Evolutionary conservation across 108 stramenopile species (phyloP), one percentile per base, ranked within the genome.

Genomic region (Pinguiococcus pyrenoidosus): DNA sequence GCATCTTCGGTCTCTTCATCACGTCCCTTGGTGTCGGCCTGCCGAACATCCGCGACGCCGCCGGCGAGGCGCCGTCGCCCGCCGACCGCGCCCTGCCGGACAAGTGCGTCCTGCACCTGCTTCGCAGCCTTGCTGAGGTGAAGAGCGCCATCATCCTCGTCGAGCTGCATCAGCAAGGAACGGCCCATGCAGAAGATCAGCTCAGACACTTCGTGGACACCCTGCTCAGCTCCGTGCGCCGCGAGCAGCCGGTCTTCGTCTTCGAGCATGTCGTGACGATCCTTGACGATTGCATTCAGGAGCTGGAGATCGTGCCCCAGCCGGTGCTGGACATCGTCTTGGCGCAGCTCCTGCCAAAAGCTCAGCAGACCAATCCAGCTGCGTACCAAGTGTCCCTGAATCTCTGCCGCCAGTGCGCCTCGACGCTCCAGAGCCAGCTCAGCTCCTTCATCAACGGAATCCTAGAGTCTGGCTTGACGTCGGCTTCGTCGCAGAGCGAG

Each of bases 111-210:
- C 35, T 20, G 9, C 36, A 63, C 35, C 22, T 69, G 43, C 36
- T 69, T 3, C 24, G 60, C 17, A 38, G 27, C 16, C 36, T 69
- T 28, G 49, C 64, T 7, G 44, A 32, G 7, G 49, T 59, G 13
- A 65, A 69, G 36, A 66, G 64, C 20, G 61, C 59, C 45, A 28
- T 60, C 14, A 64, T 69, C 20, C 42, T 64, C 29, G 59, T 58
- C 3, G 30, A 59, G 26, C 27, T 69, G 38, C 29, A 38, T n/a
- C 54, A 61, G 34, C 30, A 61, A 23, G 59, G 51, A 2, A 43
- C 66, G 21, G 37, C 49, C n/a, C 58, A 56, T 8, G 68, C 63
- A 14, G 44, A 41, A 26, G 68, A 66, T 26, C 29, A 28, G 37
- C 24, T 69, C 25, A 44, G 42, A 21, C 46, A 56, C 23, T 29